phyloP scores from a whole-genome alignment of 768 basidiomycete species.

The Lanmaoa pseudosensibilis region DNA sequence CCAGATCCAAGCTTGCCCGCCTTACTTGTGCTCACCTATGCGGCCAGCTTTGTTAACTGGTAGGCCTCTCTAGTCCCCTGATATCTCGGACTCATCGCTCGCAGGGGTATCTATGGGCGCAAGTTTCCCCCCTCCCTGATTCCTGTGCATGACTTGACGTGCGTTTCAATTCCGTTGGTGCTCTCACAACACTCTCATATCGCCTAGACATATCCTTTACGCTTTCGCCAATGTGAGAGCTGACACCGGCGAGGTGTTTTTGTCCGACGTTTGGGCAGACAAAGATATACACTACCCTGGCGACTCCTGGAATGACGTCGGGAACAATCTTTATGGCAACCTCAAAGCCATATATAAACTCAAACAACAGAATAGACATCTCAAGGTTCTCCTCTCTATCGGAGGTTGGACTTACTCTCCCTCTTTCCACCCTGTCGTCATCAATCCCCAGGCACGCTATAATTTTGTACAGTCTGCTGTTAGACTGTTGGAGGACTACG shows the following conservation, averaged over 20 bases:
- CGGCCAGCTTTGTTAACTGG: constrained; percentile 75
- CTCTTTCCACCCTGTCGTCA: constrained; percentile 80
- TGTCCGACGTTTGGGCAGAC: constrained; percentile 95
- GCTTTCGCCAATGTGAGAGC: constrained; percentile 88
- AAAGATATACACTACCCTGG: constrained; percentile 95
- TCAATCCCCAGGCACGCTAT: constrained; percentile 56
- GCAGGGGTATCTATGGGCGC: constrained; percentile 92
- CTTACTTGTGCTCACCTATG: constrained; percentile 10
- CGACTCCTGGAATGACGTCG: constrained; percentile 92
- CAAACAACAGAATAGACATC: constrained; percentile 81
- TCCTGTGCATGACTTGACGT: constrained; percentile 85
- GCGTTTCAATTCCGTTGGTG: constrained; percentile 28
- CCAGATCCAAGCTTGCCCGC: not conserved
- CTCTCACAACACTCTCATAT: constrained; percentile 7
- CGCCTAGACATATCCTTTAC: constrained; percentile 77
- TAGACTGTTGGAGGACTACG: constrained; percentile 84
- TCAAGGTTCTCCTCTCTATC: constrained; percentile 83
- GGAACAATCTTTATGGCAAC: constrained; percentile 92
- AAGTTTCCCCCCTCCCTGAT: constrained; percentile 87
- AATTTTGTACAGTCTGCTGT: constrained; percentile 83
- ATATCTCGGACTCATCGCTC: constrained; percentile 5
- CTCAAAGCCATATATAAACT: constrained; percentile 91
- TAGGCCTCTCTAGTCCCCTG: constrained; percentile 28
- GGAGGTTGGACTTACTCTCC: constrained; percentile 96
- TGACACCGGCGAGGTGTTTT: constrained; percentile 80